phyloP scores from a whole-genome alignment of 1,284 basidiomycete species.

The Cerrena zonata region DNA sequence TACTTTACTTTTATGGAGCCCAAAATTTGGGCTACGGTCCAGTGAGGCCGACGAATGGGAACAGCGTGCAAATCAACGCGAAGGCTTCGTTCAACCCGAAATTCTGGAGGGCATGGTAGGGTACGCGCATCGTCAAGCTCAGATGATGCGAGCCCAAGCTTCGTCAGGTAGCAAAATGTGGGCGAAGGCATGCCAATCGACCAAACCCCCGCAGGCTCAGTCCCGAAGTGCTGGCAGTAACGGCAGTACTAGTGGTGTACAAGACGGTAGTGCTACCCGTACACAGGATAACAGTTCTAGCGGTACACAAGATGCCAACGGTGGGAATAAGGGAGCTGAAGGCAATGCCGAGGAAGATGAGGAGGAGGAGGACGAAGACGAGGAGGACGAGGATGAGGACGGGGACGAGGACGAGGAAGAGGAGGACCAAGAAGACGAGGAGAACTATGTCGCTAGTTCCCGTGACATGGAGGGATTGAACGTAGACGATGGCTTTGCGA shows the following conservation, averaged over 20 bases:
- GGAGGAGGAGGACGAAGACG: not conserved
- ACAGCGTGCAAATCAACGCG: not conserved
- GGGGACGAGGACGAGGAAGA: constrained; percentile 4
- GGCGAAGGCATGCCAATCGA: not conserved
- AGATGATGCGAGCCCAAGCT: not conserved
- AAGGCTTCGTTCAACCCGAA: not conserved
- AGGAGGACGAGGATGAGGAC: not conserved
- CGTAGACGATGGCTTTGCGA: too few species aligned
- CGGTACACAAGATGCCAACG: not conserved
- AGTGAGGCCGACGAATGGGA: not conserved
- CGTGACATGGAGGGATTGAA: too few species aligned
- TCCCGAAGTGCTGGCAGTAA: not conserved
- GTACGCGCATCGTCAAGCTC: not conserved
- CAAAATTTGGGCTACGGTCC: too few species aligned
- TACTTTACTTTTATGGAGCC: too few species aligned
- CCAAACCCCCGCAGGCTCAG: not conserved
- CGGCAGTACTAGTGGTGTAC: not conserved
- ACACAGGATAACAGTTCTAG: not conserved
- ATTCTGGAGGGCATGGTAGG: not conserved
- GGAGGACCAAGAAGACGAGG: too few species aligned
- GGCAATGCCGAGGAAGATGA: not conserved
- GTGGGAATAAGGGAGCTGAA: not conserved
- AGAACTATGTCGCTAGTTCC: too few species aligned
- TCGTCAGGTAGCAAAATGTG: not conserved
- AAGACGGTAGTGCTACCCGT: not conserved